Conservation (phyloP, 257 asterid genomes). For the Solanum chmielewskii region DNA sequence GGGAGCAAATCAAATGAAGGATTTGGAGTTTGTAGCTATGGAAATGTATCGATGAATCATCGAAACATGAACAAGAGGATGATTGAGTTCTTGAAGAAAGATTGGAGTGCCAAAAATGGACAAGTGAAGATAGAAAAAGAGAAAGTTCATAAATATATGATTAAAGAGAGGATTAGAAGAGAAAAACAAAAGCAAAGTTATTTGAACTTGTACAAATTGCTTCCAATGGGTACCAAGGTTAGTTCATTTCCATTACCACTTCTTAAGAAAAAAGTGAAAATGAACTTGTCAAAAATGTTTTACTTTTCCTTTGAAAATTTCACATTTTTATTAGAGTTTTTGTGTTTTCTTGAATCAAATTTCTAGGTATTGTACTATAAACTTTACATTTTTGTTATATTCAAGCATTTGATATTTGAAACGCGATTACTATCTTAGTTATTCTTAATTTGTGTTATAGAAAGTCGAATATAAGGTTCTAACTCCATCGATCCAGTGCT, state of each 20-base stretch:
- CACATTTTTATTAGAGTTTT: background rate
- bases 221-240: conserved; percentile 48
- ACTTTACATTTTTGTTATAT: background rate
- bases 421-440: background rate
- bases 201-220: conserved; percentile 17
- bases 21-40: background rate
- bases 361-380: background rate
- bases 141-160: conserved; percentile 23
- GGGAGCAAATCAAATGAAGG: background rate
- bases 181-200: conserved; percentile 28
- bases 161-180: conserved; percentile 40
- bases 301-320: background rate
- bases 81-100: conserved; percentile 32
- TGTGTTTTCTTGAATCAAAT: background rate
- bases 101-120: background rate
- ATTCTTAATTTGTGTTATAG: background rate
- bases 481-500: rapidly evolving
- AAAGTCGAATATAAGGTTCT: background rate
- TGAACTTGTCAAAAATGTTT: background rate
- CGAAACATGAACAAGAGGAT: conserved; percentile 26
- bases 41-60: background rate
- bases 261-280: background rate
- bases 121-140: conserved; percentile 7
- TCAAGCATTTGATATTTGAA: background rate
- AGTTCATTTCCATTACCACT: background rate